A percentile compares a stretch with the other conserved stretches of the same genome.
Conservation (phyloP, 352 stramenopile genomes). For the Globisporangium alternatum region DNA sequence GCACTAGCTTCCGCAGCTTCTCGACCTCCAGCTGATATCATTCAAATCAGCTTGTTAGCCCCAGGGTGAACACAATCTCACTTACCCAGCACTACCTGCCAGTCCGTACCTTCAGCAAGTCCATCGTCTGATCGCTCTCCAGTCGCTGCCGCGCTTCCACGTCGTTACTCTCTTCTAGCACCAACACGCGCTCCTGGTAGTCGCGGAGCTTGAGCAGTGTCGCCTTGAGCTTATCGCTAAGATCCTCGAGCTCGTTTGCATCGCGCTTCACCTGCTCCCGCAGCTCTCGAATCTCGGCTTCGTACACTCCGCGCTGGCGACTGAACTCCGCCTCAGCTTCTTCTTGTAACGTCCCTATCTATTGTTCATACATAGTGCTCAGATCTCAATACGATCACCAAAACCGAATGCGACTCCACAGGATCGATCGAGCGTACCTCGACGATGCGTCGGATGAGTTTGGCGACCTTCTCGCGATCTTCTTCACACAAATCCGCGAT, state of each 20-base stretch:
- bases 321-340: conserved; percentile 50
- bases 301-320: conserved; percentile 31
- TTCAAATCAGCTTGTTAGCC: background rate
- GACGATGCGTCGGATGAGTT: conserved; percentile 70
- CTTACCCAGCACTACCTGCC: too few relatives aligned
- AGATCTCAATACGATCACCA: background rate
- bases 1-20: conserved; percentile 57
- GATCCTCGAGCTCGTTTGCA: conserved; percentile 41
- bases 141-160: conserved; percentile 45
- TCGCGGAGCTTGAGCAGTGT: conserved; percentile 39
- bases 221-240: conserved; percentile 46
- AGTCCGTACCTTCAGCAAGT: conserved; percentile 46
- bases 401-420: background rate
- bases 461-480: conserved; percentile 79
- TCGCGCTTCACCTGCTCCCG: conserved; percentile 42
- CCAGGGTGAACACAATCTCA: background rate
- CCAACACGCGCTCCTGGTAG: conserved; percentile 54
- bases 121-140: conserved; percentile 61
- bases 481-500: conserved; percentile 73
- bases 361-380: background rate
- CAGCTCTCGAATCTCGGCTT: conserved; percentile 53
- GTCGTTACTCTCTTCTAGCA: conserved; percentile 61
- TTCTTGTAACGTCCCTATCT: conserved; percentile 53
- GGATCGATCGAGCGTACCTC: conserved; percentile 32
- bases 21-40: conserved; percentile 42